A percentile compares a stretch with the other conserved stretches of the same genome.
phyloP scores from a whole-genome alignment of 208 protist genomes.

The Porcisia hertigi region DNA sequence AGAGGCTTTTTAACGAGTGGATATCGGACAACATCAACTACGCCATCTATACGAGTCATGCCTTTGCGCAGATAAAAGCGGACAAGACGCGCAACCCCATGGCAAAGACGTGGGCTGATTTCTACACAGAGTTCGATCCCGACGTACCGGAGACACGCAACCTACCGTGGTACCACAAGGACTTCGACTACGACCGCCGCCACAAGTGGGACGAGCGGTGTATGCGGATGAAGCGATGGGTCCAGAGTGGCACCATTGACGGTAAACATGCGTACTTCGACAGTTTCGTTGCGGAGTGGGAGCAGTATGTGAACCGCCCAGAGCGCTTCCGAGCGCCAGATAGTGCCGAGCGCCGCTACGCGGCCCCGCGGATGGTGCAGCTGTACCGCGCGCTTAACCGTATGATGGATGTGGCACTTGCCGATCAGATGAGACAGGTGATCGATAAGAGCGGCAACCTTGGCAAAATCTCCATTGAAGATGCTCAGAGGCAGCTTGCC shows the following conservation, averaged over 20 bases:
- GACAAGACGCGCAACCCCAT: slow-evolving; percentile 84
- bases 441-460: slow-evolving; percentile 34
- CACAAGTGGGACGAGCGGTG: slow-evolving; percentile 92
- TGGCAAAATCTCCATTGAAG: slow-evolving; percentile 39
- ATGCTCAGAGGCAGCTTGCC: slow-evolving; percentile 59
- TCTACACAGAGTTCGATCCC: slow-evolving; percentile 86
- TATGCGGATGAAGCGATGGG: slow-evolving; percentile 93
- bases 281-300: slow-evolving; percentile 86
- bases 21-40: slow-evolving; percentile 84
- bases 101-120: slow-evolving; percentile 86
- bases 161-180: slow-evolving; percentile 88
- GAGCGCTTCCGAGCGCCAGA: slow-evolving; percentile 81
- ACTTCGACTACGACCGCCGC: slow-evolving; percentile 90
- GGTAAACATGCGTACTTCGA: slow-evolving; percentile 82
- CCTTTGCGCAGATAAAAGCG: slow-evolving; percentile 63
- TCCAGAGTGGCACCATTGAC: slow-evolving; percentile 89
- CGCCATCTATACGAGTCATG: slow-evolving; percentile 72
- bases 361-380: slow-evolving; percentile 86
- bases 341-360: slow-evolving; percentile 79
- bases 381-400: slow-evolving; percentile 82
- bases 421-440: slow-evolving; percentile 61
- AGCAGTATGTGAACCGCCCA: slow-evolving; percentile 90
- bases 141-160: slow-evolving; percentile 81
- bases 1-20: slow-evolving; percentile 88
- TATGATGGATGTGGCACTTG: slow-evolving; percentile 85